Evolutionary conservation across 2,329 filamentous ascomycete genomes (phyloP), one percentile per base, ranked within the genome.

Genomic region (Xylaria sp.): DNA sequence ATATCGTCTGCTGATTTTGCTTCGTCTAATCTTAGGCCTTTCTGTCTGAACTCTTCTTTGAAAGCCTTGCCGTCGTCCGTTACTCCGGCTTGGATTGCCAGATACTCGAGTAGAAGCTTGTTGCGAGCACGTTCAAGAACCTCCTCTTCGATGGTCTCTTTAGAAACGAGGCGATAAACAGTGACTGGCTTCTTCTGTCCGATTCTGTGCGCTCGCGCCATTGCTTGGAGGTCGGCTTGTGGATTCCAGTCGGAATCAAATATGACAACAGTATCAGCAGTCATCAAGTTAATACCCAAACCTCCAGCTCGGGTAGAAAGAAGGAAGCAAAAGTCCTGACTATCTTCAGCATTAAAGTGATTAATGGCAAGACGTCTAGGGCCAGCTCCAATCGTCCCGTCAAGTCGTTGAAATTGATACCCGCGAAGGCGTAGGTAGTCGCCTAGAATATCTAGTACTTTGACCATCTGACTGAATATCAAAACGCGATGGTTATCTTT

Each of bases 211-310:
- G 97, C 97, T 81, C 96, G 92, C 67, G 96, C 96, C 96, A 99
- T 99, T 48, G 96, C 96, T 79, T 99, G 96, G 73, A 99, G 83
- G 84, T 99, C 97, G 6, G 96, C 96, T 79, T 99, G 96, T 19
- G 96, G 97, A 74, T 99, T 99, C 96, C 97, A 99, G 77, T 98
- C 94, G 0, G 96, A 98, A 79, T 99, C 97, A 75, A 98, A 99
- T 53, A 99, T 91, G 75, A 99, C 91, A 72, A 99, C 96, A 0
- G 96, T 99, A 77, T 99, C 97, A 7, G 96, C 96, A 27, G 96
- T 98, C 93, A 98, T 99, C 62, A 99, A 82, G 76, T 99, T 99
- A 84, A 99, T 99, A 70, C 96, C 96, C n/a, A 99, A 86, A 79
- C 96, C 96, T 84, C 96, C 96, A 62, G 96, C 96, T 76, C 96